Evolutionary conservation across 2,329 filamentous ascomycete genomes (phyloP), one percentile per base, ranked within the genome.

Genomic region (Aspergillus bombycis): DNA sequence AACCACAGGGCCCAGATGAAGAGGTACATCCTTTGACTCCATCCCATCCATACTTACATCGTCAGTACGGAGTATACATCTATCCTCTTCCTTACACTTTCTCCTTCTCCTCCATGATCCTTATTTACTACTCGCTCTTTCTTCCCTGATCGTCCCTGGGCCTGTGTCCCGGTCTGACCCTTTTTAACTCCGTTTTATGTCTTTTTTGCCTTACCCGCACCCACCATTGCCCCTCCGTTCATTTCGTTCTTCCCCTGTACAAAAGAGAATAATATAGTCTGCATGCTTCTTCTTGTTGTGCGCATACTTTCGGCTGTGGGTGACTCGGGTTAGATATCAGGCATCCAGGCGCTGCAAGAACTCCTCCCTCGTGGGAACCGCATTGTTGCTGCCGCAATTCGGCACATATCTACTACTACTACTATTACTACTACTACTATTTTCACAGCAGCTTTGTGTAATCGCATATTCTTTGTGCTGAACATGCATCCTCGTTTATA

Each of bases 401-500:
- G 30, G 21, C 45, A 36, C 45, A 23, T 57, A 57, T 38, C 55
- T 55, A 6, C 46, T 54, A 60, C 62, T 30, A 28, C 45, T 45
- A 6, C 46, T 54, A 60, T 62, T 30, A 28, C 45, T 45, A 59
- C 45, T 50, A 60, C 62, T 11, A 10, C 61, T 59, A 60, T 54
- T 62, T 63, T 63, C 63, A 63, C 64, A 41, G 65, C 61, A 64
- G 60, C 64, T 67, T 67, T 65, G 57, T 67, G 67, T 67, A 72
- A 68, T 66, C 58, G 62, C 71, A 71, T 69, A 68, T 63, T 58
- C 71, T 76, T 69, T 71, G 69, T 74, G 65, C 71, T 68, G 78
- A 81, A 78, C 76, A 84, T 84, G 82, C 81, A 84, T 82, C 78
- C 74, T 76, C 76, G 74, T 78, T 79, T 71, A 52, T 52, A 52